Evolutionary conservation across 805 yeast species (phyloP), one percentile per base, ranked within the genome.

Genomic region (Monosporozyma aerobia): DNA sequence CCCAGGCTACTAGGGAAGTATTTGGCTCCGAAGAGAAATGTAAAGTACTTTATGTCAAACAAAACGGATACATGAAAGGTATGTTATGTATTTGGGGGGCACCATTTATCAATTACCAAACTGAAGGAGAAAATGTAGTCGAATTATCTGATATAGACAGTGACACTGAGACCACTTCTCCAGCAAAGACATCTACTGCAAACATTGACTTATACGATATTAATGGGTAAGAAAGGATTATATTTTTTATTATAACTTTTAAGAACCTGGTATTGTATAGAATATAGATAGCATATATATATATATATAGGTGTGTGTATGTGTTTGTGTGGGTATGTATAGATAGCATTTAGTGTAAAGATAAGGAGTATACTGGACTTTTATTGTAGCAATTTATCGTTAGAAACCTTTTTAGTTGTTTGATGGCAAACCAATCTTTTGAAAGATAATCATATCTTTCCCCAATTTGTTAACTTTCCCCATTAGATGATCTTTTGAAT

Each of bases 1-100:
- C 77, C 0, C 59, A 63, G 13, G 71, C 79, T 1, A 78, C 86
- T 1, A 63, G 65, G 22, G 69, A 70, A 27, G 60, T 81, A 1
- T 68, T 74, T 50, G 85, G 86, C 0, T 56, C 61, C 0, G 59
- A 62, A 1, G 77, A 73, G 8, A 65, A 64, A 49, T 73, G 82
- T 48, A 68, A 81, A 52, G 71, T 81, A 2, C 59, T 81, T 2
- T 73, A 74, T 53, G 71, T 76, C 2, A 68, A 70, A 47, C 61
- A 64, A 3, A 62, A 70, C 5, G 79, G 78, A 0, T 70, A 71
- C 44, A 57, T 74, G 37, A 80, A 80, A 55, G 90, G 87, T 0
- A 63, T 82, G 3, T 54, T 78, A 8, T 83, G 79, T 35, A 73
- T 82, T 45, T 82, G 86, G 81, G 90, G 90, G 0, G 70, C 72